phyloP scores from a whole-genome alignment of 148 eudicot species.

The Silene uniflora region DNA sequence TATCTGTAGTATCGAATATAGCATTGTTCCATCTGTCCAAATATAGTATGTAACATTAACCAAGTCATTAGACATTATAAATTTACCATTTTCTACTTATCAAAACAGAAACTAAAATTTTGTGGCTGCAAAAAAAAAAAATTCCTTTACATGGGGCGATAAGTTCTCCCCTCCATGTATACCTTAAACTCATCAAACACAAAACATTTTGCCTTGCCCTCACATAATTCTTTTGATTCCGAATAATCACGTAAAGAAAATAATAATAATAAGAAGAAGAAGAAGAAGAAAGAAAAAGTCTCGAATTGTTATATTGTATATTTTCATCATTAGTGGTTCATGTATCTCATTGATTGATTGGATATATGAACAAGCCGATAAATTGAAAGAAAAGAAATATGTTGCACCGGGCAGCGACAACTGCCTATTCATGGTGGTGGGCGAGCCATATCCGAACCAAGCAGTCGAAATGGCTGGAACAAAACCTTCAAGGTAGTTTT shows the following conservation, averaged over 20 bases:
- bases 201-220: slow-evolving; percentile 14
- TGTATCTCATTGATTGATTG: slow-evolving; percentile 1
- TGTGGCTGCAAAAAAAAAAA: slow-evolving; percentile 9
- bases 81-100: background rate
- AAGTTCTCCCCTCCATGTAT: slow-evolving; percentile 17
- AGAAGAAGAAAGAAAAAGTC: background rate
- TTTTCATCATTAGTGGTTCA: background rate
- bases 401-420: slow-evolving; percentile 85
- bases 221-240: slow-evolving; percentile 12
- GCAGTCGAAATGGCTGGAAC: slow-evolving; percentile 91
- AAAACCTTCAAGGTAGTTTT: slow-evolving; percentile 55
- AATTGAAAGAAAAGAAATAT: slow-evolving; percentile 29
- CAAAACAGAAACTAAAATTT: background rate
- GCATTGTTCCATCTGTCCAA: background rate
- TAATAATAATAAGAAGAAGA: background rate
- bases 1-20: background rate
- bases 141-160: slow-evolving; percentile 22
- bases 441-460: slow-evolving; percentile 86
- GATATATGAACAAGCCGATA: background rate
- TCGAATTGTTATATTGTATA: background rate
- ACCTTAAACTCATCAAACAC: slow-evolving; percentile 12
- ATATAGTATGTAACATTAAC: slow-evolving; percentile 5
- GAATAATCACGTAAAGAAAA: background rate
- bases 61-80: background rate
- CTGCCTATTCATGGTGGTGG: slow-evolving; percentile 97